Conservation (phyloP, 192 early-diverging fungal species). For the Linnemannia elongata region DNA sequence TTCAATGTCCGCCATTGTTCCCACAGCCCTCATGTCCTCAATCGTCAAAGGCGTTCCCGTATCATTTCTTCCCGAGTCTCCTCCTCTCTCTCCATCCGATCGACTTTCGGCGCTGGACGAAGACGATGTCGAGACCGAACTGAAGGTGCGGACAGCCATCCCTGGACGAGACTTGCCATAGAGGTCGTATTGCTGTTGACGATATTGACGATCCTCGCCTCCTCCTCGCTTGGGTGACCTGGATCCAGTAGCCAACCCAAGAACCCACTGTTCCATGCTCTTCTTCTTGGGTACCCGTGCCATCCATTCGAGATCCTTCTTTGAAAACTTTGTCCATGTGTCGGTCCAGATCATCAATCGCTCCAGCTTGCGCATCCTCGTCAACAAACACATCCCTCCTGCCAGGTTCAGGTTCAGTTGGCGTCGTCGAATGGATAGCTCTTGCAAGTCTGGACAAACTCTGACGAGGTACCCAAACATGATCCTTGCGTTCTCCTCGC, state of each 20-base stretch:
- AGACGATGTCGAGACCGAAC: background rate
- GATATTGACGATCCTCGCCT: background rate
- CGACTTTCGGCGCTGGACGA: background rate
- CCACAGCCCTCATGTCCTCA: background rate
- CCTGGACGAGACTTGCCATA: background rate
- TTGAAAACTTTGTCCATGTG: background rate
- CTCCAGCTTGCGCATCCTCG: background rate
- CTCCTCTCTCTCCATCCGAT: background rate
- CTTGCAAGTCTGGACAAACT: constrained; percentile 4
- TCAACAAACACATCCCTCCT: background rate
- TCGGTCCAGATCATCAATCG: background rate
- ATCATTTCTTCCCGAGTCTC: background rate
- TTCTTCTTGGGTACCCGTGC: background rate
- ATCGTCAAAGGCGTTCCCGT: background rate
- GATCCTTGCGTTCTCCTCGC: background rate
- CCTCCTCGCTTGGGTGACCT: background rate
- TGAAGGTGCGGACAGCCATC: background rate
- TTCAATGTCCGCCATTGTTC: constrained; percentile 4
- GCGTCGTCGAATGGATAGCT: background rate
- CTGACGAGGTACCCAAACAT: constrained; percentile 1
- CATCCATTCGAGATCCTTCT: constrained; percentile 3
- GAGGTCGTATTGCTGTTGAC: background rate
- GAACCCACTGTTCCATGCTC: background rate
- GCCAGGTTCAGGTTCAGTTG: constrained; percentile 4
- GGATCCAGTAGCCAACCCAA: background rate